phyloP scores from a whole-genome alignment of 768 basidiomycete species.

The Boletus rubropictus region DNA sequence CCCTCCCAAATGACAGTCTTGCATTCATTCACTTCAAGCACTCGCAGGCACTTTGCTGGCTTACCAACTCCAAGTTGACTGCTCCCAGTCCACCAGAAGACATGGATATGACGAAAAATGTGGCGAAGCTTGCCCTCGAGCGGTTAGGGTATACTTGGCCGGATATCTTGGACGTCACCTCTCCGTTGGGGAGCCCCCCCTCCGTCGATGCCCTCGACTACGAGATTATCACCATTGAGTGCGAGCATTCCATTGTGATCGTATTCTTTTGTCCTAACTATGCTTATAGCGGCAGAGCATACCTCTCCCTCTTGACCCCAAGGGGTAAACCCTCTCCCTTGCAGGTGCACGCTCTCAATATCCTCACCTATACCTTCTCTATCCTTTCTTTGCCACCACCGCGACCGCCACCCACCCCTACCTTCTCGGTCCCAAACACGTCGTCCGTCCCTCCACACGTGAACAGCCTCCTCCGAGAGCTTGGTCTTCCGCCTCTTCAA shows the following conservation, averaged over 20 bases:
- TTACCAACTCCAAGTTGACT: constrained; percentile 20
- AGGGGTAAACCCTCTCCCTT: constrained; percentile 46
- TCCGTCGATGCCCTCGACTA: constrained; percentile 31
- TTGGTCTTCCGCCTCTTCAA: constrained; percentile 53
- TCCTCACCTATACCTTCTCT: constrained; percentile 39
- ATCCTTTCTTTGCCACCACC: constrained; percentile 52
- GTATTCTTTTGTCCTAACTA: constrained; percentile 2
- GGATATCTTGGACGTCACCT: constrained; percentile 34
- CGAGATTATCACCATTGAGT: constrained; percentile 20
- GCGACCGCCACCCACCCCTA: constrained; percentile 29
- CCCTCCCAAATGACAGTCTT: constrained; percentile 1
- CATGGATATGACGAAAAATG: constrained; percentile 10
- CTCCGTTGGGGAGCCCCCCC: constrained; percentile 20
- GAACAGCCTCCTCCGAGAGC: constrained; percentile 57
- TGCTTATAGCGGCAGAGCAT: constrained; percentile 33
- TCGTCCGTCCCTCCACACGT: constrained; percentile 44
- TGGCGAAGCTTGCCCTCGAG: constrained; percentile 28
- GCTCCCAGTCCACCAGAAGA: constrained; percentile 11
- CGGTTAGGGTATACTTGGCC: constrained; percentile 40
- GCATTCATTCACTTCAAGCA: constrained; percentile 23
- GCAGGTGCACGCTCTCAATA: constrained; percentile 50
- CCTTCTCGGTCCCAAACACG: constrained; percentile 22
- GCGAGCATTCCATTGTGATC: background rate
- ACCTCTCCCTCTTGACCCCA: constrained; percentile 46
- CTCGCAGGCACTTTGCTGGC: constrained; percentile 21